These are phyloP conservation scores for Eucalyptus viminalis DNA, from an alignment of 345 rosid genomes.

Conservation along the genomic window DNA sequence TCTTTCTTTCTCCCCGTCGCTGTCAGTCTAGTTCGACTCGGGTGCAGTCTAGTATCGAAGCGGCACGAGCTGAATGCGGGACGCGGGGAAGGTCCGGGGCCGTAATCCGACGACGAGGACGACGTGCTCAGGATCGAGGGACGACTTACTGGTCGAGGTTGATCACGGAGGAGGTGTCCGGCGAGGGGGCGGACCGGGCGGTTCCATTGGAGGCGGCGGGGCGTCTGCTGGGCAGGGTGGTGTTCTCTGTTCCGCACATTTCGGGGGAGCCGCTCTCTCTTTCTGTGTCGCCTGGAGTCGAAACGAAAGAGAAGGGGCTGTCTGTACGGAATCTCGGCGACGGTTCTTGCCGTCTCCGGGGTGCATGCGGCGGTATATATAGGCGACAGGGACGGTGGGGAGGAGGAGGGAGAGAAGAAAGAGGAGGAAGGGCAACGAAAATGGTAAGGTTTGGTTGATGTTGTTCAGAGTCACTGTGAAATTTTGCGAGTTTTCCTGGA, in stretches of 20 bases:
- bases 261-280: not conserved
- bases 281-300: not conserved
- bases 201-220: not conserved
- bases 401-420: not conserved
- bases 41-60: not conserved
- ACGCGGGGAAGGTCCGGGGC: not conserved
- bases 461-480: too few species aligned
- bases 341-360: not conserved
- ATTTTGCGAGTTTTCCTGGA: too few species aligned
- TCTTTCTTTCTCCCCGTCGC: not conserved
- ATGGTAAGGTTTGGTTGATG: rapidly evolving
- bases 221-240: not conserved
- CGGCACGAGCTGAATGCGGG: not conserved
- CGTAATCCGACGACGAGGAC: not conserved
- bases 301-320: not conserved
- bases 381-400: not conserved
- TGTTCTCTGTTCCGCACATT: not conserved
- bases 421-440: too few species aligned
- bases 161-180: constrained; percentile 3
- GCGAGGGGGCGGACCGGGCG: not conserved
- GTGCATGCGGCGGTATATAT: not conserved
- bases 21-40: not conserved
- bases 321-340: not conserved
- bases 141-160: constrained; percentile 27
- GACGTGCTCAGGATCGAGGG: not conserved